Base-by-base conservation (phyloP, 148 eudicot species). In the Pharnaceum exiguum region DNA sequence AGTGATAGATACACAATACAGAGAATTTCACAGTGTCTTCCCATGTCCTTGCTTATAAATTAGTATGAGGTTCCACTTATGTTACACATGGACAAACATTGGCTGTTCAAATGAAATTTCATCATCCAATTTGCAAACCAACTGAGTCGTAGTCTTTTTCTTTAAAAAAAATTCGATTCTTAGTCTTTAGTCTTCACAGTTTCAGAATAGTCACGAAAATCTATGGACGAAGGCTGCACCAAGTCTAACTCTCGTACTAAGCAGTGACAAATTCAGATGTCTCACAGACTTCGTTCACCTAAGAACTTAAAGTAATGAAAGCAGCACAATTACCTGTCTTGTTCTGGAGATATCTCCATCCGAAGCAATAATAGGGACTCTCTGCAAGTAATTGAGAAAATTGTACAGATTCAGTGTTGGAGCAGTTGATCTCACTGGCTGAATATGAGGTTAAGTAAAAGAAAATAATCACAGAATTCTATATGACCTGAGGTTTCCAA, bases 401-500 rank as follows among this genome's bases (percentile, higher is more conserved):
- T 57, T 38, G 52, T 38, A 49, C n/a, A n/a, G n/a, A n/a, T 65
- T 47, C 24, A 50, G 35, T 45, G 38, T 22, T 26, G 31, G 52
- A 24, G 10, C 33, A 25, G 1, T 10, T 18, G 31, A n/a, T 35
- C 27, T 36, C 29, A 55, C 11, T 24, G 19, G 37, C 10, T 16
- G 59, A 21, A 25, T 4, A 21, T 32, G 51, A 7, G 30, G 21
- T n/a, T 5, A 21, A 44, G 23, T 5, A 15, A 52, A 46, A 53
- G 19, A 39, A 4, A 15, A 60, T 32, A 37, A 3, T 33, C 21
- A 16, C 45, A 48, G 50, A 56, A 33, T 19, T 23, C 53, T 49
- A 50, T 43, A 62, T 46, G 39, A 88, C 98, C 94, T 91, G 90
- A 75, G 98, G 98, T 66, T 93, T 85, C 98, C 98, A 88, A 60